Evolutionary conservation across 148 eudicot species (phyloP).

Genomic region (Camellia lanceoleosa): DNA sequence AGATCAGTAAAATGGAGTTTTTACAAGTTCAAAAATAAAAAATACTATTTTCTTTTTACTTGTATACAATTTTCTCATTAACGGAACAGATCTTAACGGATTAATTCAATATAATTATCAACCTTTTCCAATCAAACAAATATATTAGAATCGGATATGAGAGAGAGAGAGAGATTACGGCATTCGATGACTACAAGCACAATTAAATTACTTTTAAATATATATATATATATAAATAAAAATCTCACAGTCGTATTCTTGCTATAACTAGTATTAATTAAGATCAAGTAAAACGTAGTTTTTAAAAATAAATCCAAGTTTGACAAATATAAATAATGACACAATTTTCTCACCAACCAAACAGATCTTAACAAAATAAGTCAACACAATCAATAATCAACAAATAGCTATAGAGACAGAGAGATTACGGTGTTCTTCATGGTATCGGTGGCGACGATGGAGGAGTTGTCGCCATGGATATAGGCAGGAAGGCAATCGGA

Average conservation of each 20-base stretch:
- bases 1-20: background rate
- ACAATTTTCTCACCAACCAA: background rate
- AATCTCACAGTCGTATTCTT: too few species aligned
- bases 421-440: constrained; percentile 79
- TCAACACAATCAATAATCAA: background rate
- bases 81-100: background rate
- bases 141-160: background rate
- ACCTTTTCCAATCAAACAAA: background rate
- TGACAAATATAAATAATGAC: too few species aligned
- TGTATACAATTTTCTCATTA: background rate
- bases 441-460: constrained; percentile 92
- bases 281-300: too few species aligned
- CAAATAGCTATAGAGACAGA: too few species aligned
- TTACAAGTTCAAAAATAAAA: background rate
- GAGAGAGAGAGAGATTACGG: background rate
- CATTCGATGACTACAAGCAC: too few species aligned
- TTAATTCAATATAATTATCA: background rate
- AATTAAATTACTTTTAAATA: too few species aligned
- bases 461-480: constrained; percentile 59
- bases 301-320: too few species aligned
- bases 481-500: constrained; percentile 76
- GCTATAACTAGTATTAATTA: too few species aligned
- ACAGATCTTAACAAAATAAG: background rate
- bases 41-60: too few species aligned
- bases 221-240: too few species aligned